phyloP scores from a whole-genome alignment of 352 stramenopile genomes.

The Phytophthora citricola region DNA sequence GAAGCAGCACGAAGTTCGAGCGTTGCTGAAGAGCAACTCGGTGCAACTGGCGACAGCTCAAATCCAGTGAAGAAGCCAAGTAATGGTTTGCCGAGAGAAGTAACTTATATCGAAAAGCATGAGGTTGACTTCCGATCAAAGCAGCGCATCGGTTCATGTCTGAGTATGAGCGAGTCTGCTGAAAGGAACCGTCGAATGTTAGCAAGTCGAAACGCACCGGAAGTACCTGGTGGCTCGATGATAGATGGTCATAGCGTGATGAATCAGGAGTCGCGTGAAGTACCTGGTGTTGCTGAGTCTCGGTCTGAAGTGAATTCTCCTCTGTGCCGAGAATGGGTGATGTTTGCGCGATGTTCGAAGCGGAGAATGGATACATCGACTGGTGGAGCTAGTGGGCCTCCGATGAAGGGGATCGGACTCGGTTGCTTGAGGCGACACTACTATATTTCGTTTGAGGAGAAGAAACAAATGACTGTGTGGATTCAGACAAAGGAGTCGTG shows the following conservation, averaged over 20 bases:
- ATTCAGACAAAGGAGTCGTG: constrained; percentile 65
- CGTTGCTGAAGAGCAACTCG: constrained; percentile 4
- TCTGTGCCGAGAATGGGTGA: constrained; percentile 77
- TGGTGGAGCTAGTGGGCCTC: constrained; percentile 2
- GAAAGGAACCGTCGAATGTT: constrained; percentile 47
- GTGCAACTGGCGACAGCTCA: background rate
- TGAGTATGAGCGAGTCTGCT: constrained; percentile 59
- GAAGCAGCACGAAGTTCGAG: constrained; percentile 6
- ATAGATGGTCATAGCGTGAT: constrained; percentile 50
- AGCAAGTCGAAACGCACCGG: constrained; percentile 18
- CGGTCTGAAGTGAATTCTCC: constrained; percentile 45
- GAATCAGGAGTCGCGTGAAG: constrained; percentile 44
- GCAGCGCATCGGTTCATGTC: constrained; percentile 66
- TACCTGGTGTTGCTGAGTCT: constrained; percentile 44
- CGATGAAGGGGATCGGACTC: constrained; percentile 38
- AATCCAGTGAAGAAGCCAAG: background rate
- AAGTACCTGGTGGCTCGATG: background rate
- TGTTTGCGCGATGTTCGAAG: constrained; percentile 66
- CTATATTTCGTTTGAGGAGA: constrained; percentile 75
- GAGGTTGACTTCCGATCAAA: constrained; percentile 66
- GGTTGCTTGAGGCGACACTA: constrained; percentile 78
- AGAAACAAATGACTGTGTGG: constrained; percentile 64
- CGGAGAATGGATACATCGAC: constrained; percentile 2
- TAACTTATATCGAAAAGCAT: constrained; percentile 50
- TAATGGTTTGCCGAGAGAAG: constrained; percentile 36